Conservation (phyloP, 164 flowering plant species). For the Umbilicus rupestris region DNA sequence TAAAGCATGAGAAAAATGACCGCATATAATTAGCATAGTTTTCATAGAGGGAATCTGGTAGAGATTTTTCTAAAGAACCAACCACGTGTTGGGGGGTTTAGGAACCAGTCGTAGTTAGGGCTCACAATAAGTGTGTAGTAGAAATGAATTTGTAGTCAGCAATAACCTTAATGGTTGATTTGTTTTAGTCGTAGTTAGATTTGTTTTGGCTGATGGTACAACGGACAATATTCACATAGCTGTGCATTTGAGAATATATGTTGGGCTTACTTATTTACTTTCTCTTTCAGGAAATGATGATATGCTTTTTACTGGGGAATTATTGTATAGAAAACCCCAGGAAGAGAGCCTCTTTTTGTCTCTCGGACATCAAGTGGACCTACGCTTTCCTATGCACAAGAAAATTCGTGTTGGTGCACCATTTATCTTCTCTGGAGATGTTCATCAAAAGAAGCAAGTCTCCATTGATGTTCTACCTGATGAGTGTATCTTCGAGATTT, state of each 20-base stretch:
- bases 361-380: slow-evolving; percentile 40
- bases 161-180: too few species aligned
- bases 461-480: slow-evolving; percentile 69
- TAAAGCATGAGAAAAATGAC: too few species aligned
- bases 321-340: slow-evolving; percentile 38
- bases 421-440: slow-evolving; percentile 25
- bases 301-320: slow-evolving; percentile 36
- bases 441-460: slow-evolving; percentile 26
- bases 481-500: slow-evolving; percentile 72
- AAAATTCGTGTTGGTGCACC: slow-evolving; percentile 48
- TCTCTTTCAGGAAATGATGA: slow-evolving; percentile 28
- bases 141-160: too few species aligned
- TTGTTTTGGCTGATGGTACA: not conserved
- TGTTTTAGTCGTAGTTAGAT: too few species aligned
- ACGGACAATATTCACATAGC: not conserved
- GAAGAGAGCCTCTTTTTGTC: slow-evolving; percentile 36
- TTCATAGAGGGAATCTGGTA: too few species aligned
- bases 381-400: slow-evolving; percentile 36
- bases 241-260: not conserved
- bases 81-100: too few species aligned
- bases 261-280: not conserved
- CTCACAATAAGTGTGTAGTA: too few species aligned
- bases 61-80: too few species aligned
- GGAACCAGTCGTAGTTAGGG: too few species aligned
- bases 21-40: too few species aligned